Percentiles rank a stretch among this genome's conserved stretches.
Conservation (phyloP, 176 grass and related monocot genomes). For the maize (Zea mays) region DNA sequence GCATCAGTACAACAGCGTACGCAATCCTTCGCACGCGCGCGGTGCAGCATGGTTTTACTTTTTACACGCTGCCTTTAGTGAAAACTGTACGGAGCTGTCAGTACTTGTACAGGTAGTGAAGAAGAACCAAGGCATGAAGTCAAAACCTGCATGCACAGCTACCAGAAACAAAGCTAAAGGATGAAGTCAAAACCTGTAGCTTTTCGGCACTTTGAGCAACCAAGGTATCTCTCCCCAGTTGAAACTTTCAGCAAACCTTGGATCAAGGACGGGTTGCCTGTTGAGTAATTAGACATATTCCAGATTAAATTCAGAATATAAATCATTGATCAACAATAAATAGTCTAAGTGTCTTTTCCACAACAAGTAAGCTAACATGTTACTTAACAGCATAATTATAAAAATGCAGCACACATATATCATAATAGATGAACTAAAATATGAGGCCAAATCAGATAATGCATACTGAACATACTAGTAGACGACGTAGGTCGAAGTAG, state of each 20-base stretch:
- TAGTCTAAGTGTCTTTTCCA: no score
- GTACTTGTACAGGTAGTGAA: constrained; percentile 4
- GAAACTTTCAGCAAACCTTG: constrained; percentile 55
- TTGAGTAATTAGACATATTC: no score
- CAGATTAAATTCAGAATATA: no score
- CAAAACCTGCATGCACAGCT: constrained; percentile 42
- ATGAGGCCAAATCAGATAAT: no score
- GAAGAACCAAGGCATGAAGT: neutral
- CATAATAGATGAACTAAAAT: no score
- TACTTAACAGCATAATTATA: no score
- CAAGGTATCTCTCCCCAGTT: constrained; percentile 55
- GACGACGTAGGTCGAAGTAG: no score
- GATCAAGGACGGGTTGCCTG: constrained; percentile 77
- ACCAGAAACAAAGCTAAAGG: neutral
- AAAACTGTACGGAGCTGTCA: constrained; percentile 28
- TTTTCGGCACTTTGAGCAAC: constrained; percentile 79
- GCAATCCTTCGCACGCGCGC: no score
- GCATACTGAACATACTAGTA: no score
- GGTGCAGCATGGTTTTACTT: neutral
- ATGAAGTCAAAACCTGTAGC: constrained; percentile 59
- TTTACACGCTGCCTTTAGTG: neutral
- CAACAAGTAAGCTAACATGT: no score
- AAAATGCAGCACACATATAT: no score
- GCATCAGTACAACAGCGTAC: neutral
- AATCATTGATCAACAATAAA: no score